Evolutionary conservation across 2,329 filamentous ascomycete genomes (phyloP), one percentile per base, ranked within the genome.

Genomic region (Fusarium anthophilum): DNA sequence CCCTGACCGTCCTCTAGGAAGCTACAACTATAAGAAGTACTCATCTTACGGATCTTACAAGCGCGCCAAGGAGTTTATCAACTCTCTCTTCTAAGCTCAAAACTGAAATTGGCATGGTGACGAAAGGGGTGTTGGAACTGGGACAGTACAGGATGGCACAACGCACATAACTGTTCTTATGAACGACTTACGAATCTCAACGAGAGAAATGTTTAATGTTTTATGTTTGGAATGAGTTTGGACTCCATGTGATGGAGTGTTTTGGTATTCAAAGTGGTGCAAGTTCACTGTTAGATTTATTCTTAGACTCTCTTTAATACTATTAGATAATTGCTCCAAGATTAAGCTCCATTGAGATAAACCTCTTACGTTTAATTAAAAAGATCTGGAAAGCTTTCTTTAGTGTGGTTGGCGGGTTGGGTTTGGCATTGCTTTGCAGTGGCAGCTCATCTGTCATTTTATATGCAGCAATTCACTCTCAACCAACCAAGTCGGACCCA

Each of bases 131-230:
- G 3, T 39, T 41, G 41, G 26, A 50, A 61, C 32, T 41, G 30
- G 30, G 47, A 60, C 35, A 56, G 24, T 58, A 73, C 32, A 67
- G 13, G 14, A 50, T 48, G 24, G 62, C 50, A 47, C 50, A 24
- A 74, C 54, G 50, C 71, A 57, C 39, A 58, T 26, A n/a, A 61
- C 50, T 41, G 72, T 75, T 73, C 72, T 55, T 53, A 41, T 60
- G 69, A 74, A 73, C 69, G 50, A 75, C 44, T 66, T 45, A 63
- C 68, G 68, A 63, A 51, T 66, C 69, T 74, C 64, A 72, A 60
- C 71, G 63, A 74, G 72, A 75, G 71, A 75, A 37, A 55, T 59
- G 20, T 24, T 47, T 44, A 39, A 60, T 60, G 22, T 15, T 58
- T 58, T 22, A 50, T 58, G 14, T 37, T 60, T 44, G 28, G n/a